These are phyloP conservation scores for Fusarium sp. DNA, from an alignment of 2,329 filamentous ascomycete species.

Conservation along the genomic window DNA sequence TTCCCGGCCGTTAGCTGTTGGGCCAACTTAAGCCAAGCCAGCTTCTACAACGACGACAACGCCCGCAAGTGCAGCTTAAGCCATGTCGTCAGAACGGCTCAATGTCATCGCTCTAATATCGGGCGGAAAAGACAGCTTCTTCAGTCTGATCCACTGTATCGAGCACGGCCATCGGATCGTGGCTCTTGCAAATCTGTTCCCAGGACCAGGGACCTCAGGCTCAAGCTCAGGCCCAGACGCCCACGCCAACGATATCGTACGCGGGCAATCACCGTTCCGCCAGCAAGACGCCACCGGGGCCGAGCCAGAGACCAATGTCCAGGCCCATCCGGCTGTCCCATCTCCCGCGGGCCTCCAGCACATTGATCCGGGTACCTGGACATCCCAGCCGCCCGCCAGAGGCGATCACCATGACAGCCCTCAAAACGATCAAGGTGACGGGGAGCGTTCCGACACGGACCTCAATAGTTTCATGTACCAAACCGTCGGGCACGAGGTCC, in stretches of 20 bases:
- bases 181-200: slow-evolving; percentile 91
- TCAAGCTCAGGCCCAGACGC: slow-evolving; percentile 20
- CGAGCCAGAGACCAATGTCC: slow-evolving; percentile 15
- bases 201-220: slow-evolving; percentile 32
- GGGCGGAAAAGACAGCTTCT: slow-evolving; percentile 97
- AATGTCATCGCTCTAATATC: slow-evolving; percentile 95
- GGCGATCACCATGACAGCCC: slow-evolving; percentile 16
- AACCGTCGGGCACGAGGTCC: slow-evolving; percentile 90
- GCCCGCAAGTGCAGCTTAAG: slow-evolving; percentile 11
- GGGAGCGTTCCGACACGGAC: slow-evolving; percentile 61
- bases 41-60: slow-evolving; percentile 11
- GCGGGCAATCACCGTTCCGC: slow-evolving; percentile 25
- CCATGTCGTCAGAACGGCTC: slow-evolving; percentile 64
- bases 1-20: slow-evolving; percentile 19
- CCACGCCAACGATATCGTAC: slow-evolving; percentile 16
- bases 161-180: slow-evolving; percentile 88
- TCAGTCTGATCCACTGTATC: slow-evolving; percentile 90
- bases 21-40: background rate
- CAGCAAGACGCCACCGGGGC: slow-evolving; percentile 34
- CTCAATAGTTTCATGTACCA: slow-evolving; percentile 99
- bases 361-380: slow-evolving; percentile 44
- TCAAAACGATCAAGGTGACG: slow-evolving; percentile 18
- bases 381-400: slow-evolving; percentile 23
- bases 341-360: slow-evolving; percentile 43
- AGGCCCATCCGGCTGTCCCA: slow-evolving; percentile 18